A percentile compares a stretch with the other conserved stretches of the same genome.
Evolutionary conservation across 495 filamentous ascomycete species (phyloP).

Genomic region (Trichoderma gamsii): DNA sequence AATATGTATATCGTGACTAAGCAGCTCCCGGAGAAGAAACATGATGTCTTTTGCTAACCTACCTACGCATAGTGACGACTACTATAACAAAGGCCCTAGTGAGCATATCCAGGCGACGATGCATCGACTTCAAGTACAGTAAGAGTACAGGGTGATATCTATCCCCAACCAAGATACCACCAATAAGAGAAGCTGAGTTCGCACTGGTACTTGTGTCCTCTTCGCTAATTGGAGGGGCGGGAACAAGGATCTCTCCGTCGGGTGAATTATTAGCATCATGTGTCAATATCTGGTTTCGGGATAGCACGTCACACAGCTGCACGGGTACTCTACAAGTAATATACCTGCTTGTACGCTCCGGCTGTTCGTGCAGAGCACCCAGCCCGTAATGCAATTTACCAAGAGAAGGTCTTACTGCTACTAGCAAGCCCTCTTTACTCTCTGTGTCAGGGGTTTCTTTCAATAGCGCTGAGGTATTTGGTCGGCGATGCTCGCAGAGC

Average conservation of each 20-base stretch:
- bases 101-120: neutral
- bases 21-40: neutral
- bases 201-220: neutral
- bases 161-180: neutral
- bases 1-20: neutral
- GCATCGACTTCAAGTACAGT: conserved; percentile 3
- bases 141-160: neutral
- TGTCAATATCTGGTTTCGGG: conserved; percentile 13
- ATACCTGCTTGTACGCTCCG: neutral
- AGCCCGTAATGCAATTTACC: neutral
- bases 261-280: conserved; percentile 9
- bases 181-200: neutral
- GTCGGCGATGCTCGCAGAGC: neutral
- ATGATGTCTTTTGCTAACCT: neutral
- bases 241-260: conserved; percentile 4
- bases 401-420: neutral
- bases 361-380: neutral
- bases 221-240: conserved; percentile 14
- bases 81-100: neutral
- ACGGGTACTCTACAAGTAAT: neutral
- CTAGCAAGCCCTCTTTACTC: neutral
- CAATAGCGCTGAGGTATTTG: neutral
- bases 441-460: neutral
- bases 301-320: conserved; percentile 4
- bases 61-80: neutral